phyloP scores from a whole-genome alignment of 306 rosid species.

The Prosopis cineraria region DNA sequence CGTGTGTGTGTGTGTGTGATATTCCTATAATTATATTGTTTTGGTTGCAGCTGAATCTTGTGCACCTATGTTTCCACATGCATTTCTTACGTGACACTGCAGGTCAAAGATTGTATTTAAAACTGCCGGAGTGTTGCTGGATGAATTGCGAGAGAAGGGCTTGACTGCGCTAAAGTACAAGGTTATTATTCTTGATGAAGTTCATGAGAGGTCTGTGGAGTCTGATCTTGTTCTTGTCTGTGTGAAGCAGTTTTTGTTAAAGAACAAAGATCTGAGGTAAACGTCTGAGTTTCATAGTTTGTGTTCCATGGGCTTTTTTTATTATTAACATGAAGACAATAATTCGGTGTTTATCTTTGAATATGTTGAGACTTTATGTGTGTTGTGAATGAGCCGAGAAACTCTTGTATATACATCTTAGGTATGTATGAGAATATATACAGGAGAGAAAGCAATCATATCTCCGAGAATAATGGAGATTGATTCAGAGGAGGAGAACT shows the following conservation, averaged over 20 bases:
- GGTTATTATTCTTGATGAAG: slow-evolving; percentile 91
- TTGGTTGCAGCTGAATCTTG: neutral
- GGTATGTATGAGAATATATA: no score
- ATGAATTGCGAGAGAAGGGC: slow-evolving; percentile 84
- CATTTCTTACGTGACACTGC: slow-evolving; percentile 27
- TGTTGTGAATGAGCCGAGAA: no score
- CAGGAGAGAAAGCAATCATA: no score
- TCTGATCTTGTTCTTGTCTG: slow-evolving; percentile 92
- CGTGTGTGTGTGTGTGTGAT: neutral
- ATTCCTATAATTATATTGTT: slow-evolving; percentile 12
- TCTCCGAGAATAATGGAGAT: no score
- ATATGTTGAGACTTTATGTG: neutral
- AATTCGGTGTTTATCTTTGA: neutral
- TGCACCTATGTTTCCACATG: slow-evolving; percentile 8
- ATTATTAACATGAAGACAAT: neutral
- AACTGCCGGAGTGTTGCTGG: slow-evolving; percentile 94
- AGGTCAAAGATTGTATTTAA: slow-evolving; percentile 80
- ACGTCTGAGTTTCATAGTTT: slow-evolving; percentile 23
- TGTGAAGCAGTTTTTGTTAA: slow-evolving; percentile 80
- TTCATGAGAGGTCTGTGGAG: slow-evolving; percentile 94
- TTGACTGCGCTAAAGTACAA: slow-evolving; percentile 71
- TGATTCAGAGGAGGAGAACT: no score
- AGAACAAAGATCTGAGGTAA: slow-evolving; percentile 76
- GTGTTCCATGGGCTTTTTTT: slow-evolving; percentile 7
- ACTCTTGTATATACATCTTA: no score